A percentile compares a stretch with the other conserved stretches of the same genome.
These are phyloP conservation scores for Neofusicoccum cordaticola DNA, from an alignment of 2,329 filamentous ascomycete species.

Conservation along the genomic window DNA sequence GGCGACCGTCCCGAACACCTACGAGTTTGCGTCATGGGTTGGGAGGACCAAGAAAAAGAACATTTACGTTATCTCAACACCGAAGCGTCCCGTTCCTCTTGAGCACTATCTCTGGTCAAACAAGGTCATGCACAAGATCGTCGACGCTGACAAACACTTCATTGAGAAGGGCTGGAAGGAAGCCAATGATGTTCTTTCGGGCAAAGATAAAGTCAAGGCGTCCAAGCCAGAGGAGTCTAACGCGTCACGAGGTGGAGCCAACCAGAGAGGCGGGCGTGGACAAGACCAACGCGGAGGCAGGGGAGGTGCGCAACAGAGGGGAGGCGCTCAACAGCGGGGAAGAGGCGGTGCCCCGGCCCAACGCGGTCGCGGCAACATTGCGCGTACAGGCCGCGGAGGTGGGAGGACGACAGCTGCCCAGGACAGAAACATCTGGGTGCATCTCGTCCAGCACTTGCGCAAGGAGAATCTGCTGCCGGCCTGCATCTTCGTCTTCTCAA, in stretches of 20 bases:
- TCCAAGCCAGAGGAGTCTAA: slow-evolving; percentile 52
- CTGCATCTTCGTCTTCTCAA: slow-evolving; percentile 98
- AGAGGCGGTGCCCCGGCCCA: slow-evolving; percentile 52
- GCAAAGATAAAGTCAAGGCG: slow-evolving; percentile 72
- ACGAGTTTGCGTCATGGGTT: slow-evolving; percentile 98
- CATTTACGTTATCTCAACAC: slow-evolving; percentile 97
- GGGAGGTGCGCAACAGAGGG: slow-evolving; percentile 51
- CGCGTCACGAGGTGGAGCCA: slow-evolving; percentile 52
- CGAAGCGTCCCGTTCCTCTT: slow-evolving; percentile 88
- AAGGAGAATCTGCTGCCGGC: slow-evolving; percentile 85
- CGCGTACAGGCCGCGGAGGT: slow-evolving; percentile 77
- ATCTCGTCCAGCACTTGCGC: slow-evolving; percentile 85
- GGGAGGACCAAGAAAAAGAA: slow-evolving; percentile 97
- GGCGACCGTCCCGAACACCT: slow-evolving; percentile 93
- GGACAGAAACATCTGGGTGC: slow-evolving; percentile 95
- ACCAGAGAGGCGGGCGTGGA: slow-evolving; percentile 47
- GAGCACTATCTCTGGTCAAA: slow-evolving; percentile 97
- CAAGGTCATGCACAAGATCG: slow-evolving; percentile 91
- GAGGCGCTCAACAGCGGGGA: slow-evolving; percentile 51
- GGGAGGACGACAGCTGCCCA: slow-evolving; percentile 87
- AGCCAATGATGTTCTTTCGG: slow-evolving; percentile 76
- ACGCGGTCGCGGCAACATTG: slow-evolving; percentile 77
- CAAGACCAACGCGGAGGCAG: slow-evolving; percentile 53
- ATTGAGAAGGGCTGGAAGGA: slow-evolving; percentile 93
- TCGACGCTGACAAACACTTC: slow-evolving; percentile 88